A percentile compares a stretch with the other conserved stretches of the same genome.
Evolutionary conservation across 345 rosid genomes (phyloP).

Genomic region (Citrus inodora): DNA sequence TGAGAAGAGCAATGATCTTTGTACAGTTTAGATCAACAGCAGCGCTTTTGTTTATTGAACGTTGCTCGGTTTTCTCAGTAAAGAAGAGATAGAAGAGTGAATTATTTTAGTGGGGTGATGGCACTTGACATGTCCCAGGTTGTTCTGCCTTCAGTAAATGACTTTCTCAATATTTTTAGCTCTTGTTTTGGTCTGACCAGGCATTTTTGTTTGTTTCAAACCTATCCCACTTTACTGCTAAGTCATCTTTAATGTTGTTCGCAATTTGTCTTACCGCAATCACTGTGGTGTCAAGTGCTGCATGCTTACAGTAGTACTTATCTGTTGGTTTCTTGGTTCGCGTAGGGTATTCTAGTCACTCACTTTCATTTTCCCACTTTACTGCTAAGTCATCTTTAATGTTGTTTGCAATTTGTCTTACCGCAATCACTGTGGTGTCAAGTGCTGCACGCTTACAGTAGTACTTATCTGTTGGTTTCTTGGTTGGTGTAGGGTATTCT

Average conservation of each 20-base stretch:
- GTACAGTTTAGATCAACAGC: neutral
- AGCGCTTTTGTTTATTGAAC: neutral
- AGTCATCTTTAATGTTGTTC: neutral
- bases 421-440: neutral
- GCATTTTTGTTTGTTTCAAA: too few species aligned
- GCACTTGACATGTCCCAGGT: neutral
- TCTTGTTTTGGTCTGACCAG: neutral
- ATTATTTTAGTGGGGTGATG: neutral
- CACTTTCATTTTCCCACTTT: neutral
- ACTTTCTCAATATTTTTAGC: neutral
- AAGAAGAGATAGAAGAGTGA: neutral
- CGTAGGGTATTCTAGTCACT: neutral
- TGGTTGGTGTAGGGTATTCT: neutral
- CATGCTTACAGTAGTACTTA: neutral
- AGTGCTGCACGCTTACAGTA: too few species aligned
- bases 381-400: neutral
- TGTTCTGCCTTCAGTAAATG: neutral
- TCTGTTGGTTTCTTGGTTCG: neutral
- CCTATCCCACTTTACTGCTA: too few species aligned
- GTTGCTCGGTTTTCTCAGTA: neutral
- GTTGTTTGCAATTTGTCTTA: neutral
- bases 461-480: neutral
- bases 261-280: neutral
- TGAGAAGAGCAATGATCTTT: neutral
- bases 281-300: neutral